phyloP scores from a whole-genome alignment of 768 basidiomycete genomes.

The Auriscalpium microsporum region DNA sequence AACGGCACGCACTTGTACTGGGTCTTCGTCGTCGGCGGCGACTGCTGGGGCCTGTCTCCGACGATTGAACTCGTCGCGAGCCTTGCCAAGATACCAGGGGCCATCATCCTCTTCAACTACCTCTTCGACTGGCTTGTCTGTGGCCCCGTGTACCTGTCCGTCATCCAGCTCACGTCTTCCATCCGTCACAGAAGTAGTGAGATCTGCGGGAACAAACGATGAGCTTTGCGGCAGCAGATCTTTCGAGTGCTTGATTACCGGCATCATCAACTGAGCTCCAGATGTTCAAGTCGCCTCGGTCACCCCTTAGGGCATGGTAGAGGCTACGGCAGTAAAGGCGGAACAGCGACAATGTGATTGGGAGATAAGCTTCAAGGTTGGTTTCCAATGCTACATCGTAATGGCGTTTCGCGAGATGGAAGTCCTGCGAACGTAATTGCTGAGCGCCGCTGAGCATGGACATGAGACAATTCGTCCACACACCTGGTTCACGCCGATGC shows the following conservation, averaged over 20 bases:
- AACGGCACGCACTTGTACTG: conserved; percentile 44
- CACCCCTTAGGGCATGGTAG: conserved; percentile 61
- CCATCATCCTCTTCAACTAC: conserved; percentile 43
- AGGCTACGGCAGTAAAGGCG: conserved; percentile 78
- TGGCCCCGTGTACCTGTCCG: neutral
- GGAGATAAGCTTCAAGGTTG: conserved; percentile 82
- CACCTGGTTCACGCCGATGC: conserved; percentile 83
- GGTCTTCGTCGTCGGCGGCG: conserved; percentile 56
- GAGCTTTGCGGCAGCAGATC: neutral
- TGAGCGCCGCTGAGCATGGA: neutral
- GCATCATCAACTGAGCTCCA: conserved; percentile 54
- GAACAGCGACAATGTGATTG: conserved; percentile 72
- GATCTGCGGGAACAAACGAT: no score
- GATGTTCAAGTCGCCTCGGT: conserved; percentile 56
- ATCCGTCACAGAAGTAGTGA: neutral
- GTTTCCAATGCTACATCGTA: conserved; percentile 88
- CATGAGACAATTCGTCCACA: conserved; percentile 7
- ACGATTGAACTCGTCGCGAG: conserved; percentile 66
- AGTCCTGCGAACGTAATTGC: conserved; percentile 49
- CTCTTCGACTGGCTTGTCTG: conserved; percentile 6
- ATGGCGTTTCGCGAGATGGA: conserved; percentile 91
- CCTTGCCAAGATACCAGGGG: conserved; percentile 78
- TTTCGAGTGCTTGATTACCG: conserved; percentile 19
- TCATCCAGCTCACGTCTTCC: conserved; percentile 12
- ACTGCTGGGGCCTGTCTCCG: conserved; percentile 37